Base-by-base conservation (phyloP, 192 early-diverging fungal species). In the Coemansia asiatica region DNA sequence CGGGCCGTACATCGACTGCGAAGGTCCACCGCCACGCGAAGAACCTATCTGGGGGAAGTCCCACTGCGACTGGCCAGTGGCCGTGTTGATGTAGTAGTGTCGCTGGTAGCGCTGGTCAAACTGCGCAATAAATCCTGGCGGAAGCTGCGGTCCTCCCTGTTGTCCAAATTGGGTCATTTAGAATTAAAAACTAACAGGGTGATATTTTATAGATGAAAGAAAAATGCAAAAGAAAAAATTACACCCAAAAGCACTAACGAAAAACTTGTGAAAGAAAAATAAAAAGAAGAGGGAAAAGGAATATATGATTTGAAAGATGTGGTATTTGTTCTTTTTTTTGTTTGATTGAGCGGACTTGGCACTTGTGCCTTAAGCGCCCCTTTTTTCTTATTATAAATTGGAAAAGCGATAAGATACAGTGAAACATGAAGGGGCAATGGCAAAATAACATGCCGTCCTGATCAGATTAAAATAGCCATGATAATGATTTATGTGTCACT, bases 41-140 rank as follows among this genome's bases (percentile, higher is more conserved):
- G 58, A 10, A 16, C 38, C 23, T 2, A 44, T 16, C n/a, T 55
- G 54, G 2, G 66, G 67, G 13, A 25, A 6, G 21, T 58, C 60
- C 67, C 67, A 69, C 31, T 62, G 68, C 21, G 71, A 66, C 40
- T 18, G 44, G 0, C 68, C 65, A 21, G 76, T 79, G 56, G 29
- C 53, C 22, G 40, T 63, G 44, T 79, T 63, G 4, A 79, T 71
- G 40, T 60, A 79, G 21, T 58, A 76, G 26, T 61, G 27, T 6
- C 68, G 74, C 13, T 60, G 38, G 51, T 51, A 58, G 49, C 36
- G 27, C 0, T 40, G 27, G 63, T 76, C 74, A 36, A 55, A 66
- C 23, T 54, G 56, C 12, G 48, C 67, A 26, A 64, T 63, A 66
- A 63, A 76, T 38, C 64, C 59, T 25, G 68, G 68, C 4, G 74